Base-by-base conservation (phyloP, 768 basidiomycete species). In the Leccinum aurantiacum region DNA sequence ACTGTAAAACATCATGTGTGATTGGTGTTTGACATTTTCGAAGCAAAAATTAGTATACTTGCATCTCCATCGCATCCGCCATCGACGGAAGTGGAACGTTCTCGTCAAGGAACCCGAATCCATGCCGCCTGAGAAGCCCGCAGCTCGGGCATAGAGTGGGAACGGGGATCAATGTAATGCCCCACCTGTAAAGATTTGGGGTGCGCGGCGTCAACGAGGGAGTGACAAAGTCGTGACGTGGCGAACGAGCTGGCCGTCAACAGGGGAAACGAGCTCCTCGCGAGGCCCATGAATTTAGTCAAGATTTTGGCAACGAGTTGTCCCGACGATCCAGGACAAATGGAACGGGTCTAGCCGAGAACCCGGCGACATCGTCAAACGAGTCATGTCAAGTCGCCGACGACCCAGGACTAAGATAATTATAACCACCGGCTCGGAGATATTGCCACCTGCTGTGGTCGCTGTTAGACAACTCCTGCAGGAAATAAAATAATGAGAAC, bases 1-100 rank as follows among this genome's bases (percentile, higher is more conserved):
- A 47, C 44, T 41, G 48, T 44, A 22, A 38, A 48, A 46, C 3
- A 24, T 14, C 6, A 29, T 27, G 46, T 35, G 60, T n/a, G 41
- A 19, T 56, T 50, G 59, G 49, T 54, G 57, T 35, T 56, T 41
- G 49, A 54, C 44, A 48, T 31, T 31, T 56, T 19, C 48, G 48
- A 13, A 54, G 15, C 2, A n/a, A 44, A 11, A 38, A 17, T 14
- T 25, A 49, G 44, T n/a, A 29, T 11, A 53, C 49, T 49, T 27
- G 63, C 68, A 46, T 64, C 71, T 61, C 50, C 27, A 61, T 41
- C 5, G 56, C 38, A 73, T 71, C 71, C 71, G 71, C 71, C 69
- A 56, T 64, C 17, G 63, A 69, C 67, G 71, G 71, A 66, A 33
- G 14, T 53, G 57, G 19, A 61, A 47, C 52, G 37, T 50, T 58